A percentile compares a stretch with the other conserved stretches of the same genome.
Evolutionary conservation across 31 red algal genomes (phyloP).

Genomic region (Odonthalia washingtoniensis): DNA sequence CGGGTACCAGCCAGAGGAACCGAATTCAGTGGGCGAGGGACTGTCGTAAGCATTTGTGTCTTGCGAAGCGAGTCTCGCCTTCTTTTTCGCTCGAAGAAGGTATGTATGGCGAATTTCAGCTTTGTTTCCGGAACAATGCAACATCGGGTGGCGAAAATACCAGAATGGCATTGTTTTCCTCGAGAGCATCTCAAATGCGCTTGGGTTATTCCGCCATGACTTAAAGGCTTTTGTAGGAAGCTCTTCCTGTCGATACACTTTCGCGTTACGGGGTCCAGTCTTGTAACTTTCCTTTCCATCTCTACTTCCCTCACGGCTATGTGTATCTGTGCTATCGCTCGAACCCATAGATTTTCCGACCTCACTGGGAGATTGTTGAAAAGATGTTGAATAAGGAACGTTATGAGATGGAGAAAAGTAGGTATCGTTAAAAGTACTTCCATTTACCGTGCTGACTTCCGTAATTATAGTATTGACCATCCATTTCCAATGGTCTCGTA

Average conservation of each 20-base stretch:
- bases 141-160: constrained; percentile 46
- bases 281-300: constrained; percentile 22
- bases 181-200: constrained; percentile 50
- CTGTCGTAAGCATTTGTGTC: too few relatives aligned
- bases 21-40: too few relatives aligned
- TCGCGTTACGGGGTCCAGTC: neutral
- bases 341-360: neutral
- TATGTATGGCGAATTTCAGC: too few relatives aligned
- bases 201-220: constrained; percentile 46
- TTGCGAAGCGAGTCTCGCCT: too few relatives aligned
- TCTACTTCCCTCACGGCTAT: neutral
- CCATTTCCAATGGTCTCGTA: constrained; percentile 25
- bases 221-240: constrained; percentile 32
- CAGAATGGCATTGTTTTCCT: constrained; percentile 50
- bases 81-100: too few relatives aligned
- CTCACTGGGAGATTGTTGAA: neutral
- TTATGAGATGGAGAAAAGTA: too few relatives aligned
- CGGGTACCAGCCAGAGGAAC: too few relatives aligned
- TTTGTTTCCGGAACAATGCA: constrained; percentile 6
- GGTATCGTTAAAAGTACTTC: neutral
- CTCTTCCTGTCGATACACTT: constrained; percentile 41
- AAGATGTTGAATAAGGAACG: neutral
- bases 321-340: neutral
- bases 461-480: neutral
- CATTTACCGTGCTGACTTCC: neutral